phyloP scores from a whole-genome alignment of 2,329 filamentous ascomycete genomes.

The Fonsecaea erecta region DNA sequence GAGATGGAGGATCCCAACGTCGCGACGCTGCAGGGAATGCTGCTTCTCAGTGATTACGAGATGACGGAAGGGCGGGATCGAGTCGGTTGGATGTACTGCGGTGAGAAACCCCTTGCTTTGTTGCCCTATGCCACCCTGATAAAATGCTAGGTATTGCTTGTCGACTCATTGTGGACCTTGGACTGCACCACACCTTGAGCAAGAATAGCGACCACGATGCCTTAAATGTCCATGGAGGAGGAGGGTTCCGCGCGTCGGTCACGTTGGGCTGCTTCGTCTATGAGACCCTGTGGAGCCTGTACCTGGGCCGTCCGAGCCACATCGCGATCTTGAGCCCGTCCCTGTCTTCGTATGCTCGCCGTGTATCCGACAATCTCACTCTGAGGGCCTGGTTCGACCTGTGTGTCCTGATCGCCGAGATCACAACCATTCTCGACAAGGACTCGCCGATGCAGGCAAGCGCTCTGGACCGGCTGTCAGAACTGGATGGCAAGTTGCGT shows the following conservation, averaged over 20 bases:
- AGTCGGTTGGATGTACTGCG: slow-evolving; percentile 13
- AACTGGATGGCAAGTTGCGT: slow-evolving; percentile 1
- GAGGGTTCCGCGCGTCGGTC: background rate
- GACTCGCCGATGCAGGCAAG: slow-evolving; percentile 1
- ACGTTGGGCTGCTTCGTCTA: slow-evolving; percentile 9
- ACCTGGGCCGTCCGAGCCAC: slow-evolving; percentile 5
- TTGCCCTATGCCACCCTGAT: background rate
- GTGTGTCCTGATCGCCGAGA: slow-evolving; percentile 4
- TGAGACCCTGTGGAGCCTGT: slow-evolving; percentile 15
- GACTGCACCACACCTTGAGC: background rate
- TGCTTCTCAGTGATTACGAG: slow-evolving; percentile 10
- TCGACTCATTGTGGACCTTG: slow-evolving; percentile 6
- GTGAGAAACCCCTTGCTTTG: background rate
- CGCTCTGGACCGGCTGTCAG: background rate
- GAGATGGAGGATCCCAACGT: slow-evolving; percentile 10
- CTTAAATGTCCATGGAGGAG: background rate
- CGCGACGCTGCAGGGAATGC: slow-evolving; percentile 7
- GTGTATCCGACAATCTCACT: background rate
- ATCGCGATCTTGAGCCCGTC: slow-evolving; percentile 4
- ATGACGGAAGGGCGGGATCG: slow-evolving; percentile 4
- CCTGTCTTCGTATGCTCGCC: background rate
- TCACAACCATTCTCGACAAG: slow-evolving; percentile 2
- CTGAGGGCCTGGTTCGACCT: slow-evolving; percentile 5
- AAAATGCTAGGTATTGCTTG: slow-evolving; percentile 9
- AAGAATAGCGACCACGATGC: background rate